phyloP scores from a whole-genome alignment of 2,329 filamentous ascomycete genomes.

The Neocucurbitaria cava region DNA sequence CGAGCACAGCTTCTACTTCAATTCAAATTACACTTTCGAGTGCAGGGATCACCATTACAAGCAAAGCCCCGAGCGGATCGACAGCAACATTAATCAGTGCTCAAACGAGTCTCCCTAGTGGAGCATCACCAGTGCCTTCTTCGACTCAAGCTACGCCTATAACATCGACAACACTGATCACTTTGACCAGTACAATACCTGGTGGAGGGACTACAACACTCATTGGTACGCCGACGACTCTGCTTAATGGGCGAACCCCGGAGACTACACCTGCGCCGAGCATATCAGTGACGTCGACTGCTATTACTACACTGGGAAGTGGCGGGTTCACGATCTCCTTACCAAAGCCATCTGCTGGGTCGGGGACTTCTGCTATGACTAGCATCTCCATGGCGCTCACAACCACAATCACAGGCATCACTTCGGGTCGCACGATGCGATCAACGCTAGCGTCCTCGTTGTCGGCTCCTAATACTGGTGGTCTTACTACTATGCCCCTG shows the following conservation, averaged over 20 bases:
- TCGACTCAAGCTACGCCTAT: background rate
- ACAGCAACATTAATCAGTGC: background rate
- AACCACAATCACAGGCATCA: background rate
- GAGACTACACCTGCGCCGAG: background rate
- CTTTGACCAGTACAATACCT: background rate
- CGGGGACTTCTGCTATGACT: background rate
- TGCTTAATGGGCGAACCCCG: background rate
- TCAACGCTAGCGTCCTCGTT: background rate
- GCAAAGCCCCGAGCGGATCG: background rate
- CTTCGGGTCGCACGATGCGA: background rate
- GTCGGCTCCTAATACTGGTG: background rate
- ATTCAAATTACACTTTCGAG: background rate
- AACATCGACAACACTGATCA: background rate
- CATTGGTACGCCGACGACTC: background rate
- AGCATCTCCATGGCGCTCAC: background rate
- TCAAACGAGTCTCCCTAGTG: background rate
- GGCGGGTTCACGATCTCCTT: conserved; percentile 12
- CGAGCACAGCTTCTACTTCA: background rate
- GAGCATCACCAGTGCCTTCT: background rate
- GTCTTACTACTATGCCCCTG: background rate
- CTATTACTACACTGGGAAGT: background rate
- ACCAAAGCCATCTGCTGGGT: background rate
- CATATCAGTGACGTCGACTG: background rate
- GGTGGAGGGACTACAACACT: background rate
- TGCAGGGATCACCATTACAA: conserved; percentile 1